Base-by-base conservation (phyloP, 2,329 filamentous ascomycete species). In the Colletotrichum coccodes region DNA sequence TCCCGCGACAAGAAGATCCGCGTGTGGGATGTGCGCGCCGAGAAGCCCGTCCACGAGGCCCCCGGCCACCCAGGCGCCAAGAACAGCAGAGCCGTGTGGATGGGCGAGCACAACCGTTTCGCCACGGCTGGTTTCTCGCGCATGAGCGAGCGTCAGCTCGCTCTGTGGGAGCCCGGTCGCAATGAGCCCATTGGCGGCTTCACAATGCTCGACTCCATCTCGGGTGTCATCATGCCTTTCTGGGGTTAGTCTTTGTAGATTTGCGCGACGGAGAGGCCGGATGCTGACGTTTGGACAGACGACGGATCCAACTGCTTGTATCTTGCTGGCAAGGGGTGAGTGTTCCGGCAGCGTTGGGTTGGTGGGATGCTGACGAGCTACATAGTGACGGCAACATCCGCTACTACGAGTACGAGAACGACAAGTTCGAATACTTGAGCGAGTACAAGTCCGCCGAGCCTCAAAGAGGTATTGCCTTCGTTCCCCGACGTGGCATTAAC, bases 141-240 rank as follows among this genome's bases (percentile, higher is more conserved):
- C 79, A 98, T 98, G 96, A 98, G 96, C 79, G 96, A 99, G 83
- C 91, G 96, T 61, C 96, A 99, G 80, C 87, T 99, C 74, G 96
- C 93, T 60, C 87, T 99, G 42, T 99, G 96, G 96, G 96, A 99
- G 84, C 90, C 94, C 54, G 93, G 95, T 74, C 91, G 90, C 72
- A 89, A 90, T 40, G 92, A 97, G 75, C 96, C 96, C 56, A 92
- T 98, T 75, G 94, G 94, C 58, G 95, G 94, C 18, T 98, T 98
- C 83, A 91, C 89, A 75, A 92, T 93, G 74, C 88, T 99, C 56
- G 96, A 99, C 82, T 97, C 94, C 53, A 97, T 97, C 76, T 98
- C 95, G 52, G 96, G 96, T 79, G 95, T 99, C 69, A 97, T 94
- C 87, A 98, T 99, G 94, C 96, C 96, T 36, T 98, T 99, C 89